Conservation (phyloP, 1,139 yeast genomes). For the Lodderomyces theae region DNA sequence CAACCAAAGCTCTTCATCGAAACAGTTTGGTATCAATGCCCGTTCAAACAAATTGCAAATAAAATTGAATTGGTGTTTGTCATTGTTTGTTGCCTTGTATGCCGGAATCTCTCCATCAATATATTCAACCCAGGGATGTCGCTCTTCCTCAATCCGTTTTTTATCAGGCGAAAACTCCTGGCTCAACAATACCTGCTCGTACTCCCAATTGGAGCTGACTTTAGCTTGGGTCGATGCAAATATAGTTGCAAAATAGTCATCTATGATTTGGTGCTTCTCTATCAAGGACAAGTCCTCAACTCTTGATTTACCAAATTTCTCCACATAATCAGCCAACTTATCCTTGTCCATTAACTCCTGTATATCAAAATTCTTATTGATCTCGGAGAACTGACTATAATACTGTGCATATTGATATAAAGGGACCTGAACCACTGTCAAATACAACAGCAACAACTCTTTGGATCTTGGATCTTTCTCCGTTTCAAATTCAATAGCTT, state of each 20-base stretch:
- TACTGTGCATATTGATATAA: slow-evolving; percentile 70
- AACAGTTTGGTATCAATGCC: slow-evolving; percentile 57
- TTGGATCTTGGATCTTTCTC: slow-evolving; percentile 20
- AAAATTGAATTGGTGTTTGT: slow-evolving; percentile 8
- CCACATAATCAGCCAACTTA: slow-evolving; percentile 19
- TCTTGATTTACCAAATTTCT: slow-evolving; percentile 21
- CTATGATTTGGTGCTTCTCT: slow-evolving; percentile 39
- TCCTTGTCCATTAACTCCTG: slow-evolving; percentile 30
- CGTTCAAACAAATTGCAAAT: slow-evolving; percentile 53
- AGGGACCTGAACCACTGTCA: slow-evolving; percentile 50
- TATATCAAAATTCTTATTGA: slow-evolving; percentile 34
- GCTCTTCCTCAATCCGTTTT: slow-evolving; percentile 29
- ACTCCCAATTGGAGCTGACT: slow-evolving; percentile 60
- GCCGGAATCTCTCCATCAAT: slow-evolving; percentile 40
- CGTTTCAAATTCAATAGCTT: slow-evolving; percentile 48
- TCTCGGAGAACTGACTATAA: slow-evolving; percentile 48
- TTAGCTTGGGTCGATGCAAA: slow-evolving; percentile 46
- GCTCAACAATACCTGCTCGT: slow-evolving; percentile 50
- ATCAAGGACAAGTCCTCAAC: slow-evolving; percentile 25
- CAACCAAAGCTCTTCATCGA: slow-evolving; percentile 53
- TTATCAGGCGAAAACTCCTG: slow-evolving; percentile 40
- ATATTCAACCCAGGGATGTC: slow-evolving; percentile 51
- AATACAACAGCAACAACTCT: slow-evolving; percentile 35
- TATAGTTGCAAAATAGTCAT: slow-evolving; percentile 39
- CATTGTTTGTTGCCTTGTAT: slow-evolving; percentile 1